Evolutionary conservation across 306 rosid species (phyloP).

Genomic region (Cyamopsis tetragonoloba): DNA sequence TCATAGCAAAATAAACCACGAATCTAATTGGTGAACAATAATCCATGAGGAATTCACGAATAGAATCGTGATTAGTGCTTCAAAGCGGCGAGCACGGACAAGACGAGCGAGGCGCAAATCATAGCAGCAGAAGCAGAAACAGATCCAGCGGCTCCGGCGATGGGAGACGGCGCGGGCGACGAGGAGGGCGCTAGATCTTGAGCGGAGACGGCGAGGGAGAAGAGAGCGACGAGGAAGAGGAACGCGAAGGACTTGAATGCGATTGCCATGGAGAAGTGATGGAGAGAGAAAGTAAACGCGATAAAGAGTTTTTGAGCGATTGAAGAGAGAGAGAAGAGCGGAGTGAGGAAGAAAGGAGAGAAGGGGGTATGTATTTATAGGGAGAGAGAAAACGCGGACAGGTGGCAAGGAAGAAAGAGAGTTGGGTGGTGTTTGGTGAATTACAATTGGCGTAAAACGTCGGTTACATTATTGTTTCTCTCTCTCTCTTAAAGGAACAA

Average conservation of each 20-base stretch:
- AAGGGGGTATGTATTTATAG: neutral
- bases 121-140: conserved; percentile 28
- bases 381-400: no score
- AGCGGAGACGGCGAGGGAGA: conserved; percentile 30
- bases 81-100: conserved; percentile 28
- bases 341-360: neutral
- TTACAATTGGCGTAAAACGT: no score
- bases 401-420: no score
- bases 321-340: neutral
- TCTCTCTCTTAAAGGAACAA: no score
- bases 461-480: no score
- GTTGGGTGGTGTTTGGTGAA: no score
- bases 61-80: conserved; percentile 16
- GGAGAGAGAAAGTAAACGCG: neutral
- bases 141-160: conserved; percentile 34
- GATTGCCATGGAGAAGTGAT: conserved; percentile 31
- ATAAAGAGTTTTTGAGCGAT: neutral
- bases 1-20: neutral
- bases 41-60: neutral
- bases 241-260: conserved; percentile 26
- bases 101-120: conserved; percentile 32
- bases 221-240: conserved; percentile 22
- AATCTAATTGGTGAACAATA: neutral
- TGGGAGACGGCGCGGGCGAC: conserved; percentile 25
- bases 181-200: conserved; percentile 28